Evolutionary conservation across 805 yeast genomes (phyloP).

Genomic region (Saccharomycopsis sp.): DNA sequence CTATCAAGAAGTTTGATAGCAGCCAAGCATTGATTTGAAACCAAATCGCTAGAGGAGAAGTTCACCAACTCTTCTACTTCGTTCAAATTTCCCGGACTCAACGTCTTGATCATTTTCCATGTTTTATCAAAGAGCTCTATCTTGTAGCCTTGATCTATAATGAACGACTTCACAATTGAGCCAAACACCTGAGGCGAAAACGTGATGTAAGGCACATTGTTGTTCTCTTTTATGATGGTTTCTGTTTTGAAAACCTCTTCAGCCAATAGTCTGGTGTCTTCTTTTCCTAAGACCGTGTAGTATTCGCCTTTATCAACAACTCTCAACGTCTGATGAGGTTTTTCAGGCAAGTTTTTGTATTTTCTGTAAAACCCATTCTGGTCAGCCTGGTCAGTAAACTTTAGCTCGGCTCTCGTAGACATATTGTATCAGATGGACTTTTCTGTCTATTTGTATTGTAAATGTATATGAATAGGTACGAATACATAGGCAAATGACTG

Average conservation of each 20-base stretch:
- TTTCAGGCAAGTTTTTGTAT: slow-evolving; percentile 40
- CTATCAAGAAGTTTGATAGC: slow-evolving; percentile 38
- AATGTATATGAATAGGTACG: too few species aligned
- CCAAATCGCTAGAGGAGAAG: slow-evolving; percentile 33
- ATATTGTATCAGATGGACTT: neutral
- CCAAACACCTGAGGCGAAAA: slow-evolving; percentile 69
- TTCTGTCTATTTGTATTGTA: too few species aligned
- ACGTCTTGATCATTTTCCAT: slow-evolving; percentile 53
- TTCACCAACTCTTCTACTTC: slow-evolving; percentile 65
- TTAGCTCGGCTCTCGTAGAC: slow-evolving; percentile 45
- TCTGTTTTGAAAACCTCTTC: slow-evolving; percentile 78
- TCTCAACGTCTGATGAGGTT: slow-evolving; percentile 49
- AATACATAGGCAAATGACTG: too few species aligned
- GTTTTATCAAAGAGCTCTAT: slow-evolving; percentile 70
- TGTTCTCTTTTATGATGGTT: slow-evolving; percentile 64
- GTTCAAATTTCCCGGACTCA: slow-evolving; percentile 88
- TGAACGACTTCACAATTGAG: slow-evolving; percentile 54
- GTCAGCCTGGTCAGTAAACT: slow-evolving; percentile 47
- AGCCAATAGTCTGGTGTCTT: slow-evolving; percentile 78
- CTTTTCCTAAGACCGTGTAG: slow-evolving; percentile 61
- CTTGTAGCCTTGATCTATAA: slow-evolving; percentile 66
- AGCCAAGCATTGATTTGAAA: slow-evolving; percentile 9
- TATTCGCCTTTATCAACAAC: slow-evolving; percentile 80
- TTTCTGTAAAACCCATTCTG: slow-evolving; percentile 43
- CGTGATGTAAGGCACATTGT: slow-evolving; percentile 58